These are phyloP conservation scores for Paecilomyces variotii DNA, from an alignment of 2,329 filamentous ascomycete species.

Conservation along the genomic window DNA sequence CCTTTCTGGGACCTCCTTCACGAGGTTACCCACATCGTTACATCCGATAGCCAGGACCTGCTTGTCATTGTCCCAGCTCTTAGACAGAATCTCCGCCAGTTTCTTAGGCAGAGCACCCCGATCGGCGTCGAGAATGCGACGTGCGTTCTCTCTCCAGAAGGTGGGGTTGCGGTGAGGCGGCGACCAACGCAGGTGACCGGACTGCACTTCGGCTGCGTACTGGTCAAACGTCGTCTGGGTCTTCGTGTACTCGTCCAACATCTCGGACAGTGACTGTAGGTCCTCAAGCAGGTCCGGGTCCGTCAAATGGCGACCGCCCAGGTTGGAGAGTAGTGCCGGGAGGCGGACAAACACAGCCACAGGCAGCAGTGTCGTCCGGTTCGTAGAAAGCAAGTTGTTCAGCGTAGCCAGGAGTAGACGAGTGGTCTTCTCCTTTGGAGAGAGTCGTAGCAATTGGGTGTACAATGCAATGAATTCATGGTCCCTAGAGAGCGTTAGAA, in stretches of 20 bases:
- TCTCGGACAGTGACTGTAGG: slow-evolving; percentile 45
- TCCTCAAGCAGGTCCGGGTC: slow-evolving; percentile 44
- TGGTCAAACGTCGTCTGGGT: slow-evolving; percentile 60
- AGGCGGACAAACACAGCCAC: slow-evolving; percentile 80
- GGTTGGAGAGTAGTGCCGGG: slow-evolving; percentile 52
- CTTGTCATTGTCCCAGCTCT: slow-evolving; percentile 79
- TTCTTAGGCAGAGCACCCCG: slow-evolving; percentile 71
- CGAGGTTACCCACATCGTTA: slow-evolving; percentile 82
- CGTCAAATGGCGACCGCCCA: slow-evolving; percentile 45
- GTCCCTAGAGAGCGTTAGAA: slow-evolving; percentile 50
- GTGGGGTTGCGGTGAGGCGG: slow-evolving; percentile 78
- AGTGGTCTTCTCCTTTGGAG: slow-evolving; percentile 96
- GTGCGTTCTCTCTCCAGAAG: slow-evolving; percentile 89
- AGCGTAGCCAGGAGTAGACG: slow-evolving; percentile 83
- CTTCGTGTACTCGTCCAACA: slow-evolving; percentile 77
- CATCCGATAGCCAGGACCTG: slow-evolving; percentile 84
- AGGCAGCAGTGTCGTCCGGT: slow-evolving; percentile 62
- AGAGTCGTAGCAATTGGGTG: slow-evolving; percentile 82
- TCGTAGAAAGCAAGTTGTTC: slow-evolving; percentile 73
- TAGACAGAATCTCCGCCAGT: slow-evolving; percentile 74
- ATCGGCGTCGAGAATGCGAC: slow-evolving; percentile 75
- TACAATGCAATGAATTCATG: slow-evolving; percentile 89
- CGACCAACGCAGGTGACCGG: slow-evolving; percentile 85
- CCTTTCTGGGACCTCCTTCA: slow-evolving; percentile 83
- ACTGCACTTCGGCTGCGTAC: slow-evolving; percentile 72